Evolutionary conservation across 1,284 basidiomycete species (phyloP), one percentile per base, ranked within the genome.

Genomic region (Leccinum fuscescens): DNA sequence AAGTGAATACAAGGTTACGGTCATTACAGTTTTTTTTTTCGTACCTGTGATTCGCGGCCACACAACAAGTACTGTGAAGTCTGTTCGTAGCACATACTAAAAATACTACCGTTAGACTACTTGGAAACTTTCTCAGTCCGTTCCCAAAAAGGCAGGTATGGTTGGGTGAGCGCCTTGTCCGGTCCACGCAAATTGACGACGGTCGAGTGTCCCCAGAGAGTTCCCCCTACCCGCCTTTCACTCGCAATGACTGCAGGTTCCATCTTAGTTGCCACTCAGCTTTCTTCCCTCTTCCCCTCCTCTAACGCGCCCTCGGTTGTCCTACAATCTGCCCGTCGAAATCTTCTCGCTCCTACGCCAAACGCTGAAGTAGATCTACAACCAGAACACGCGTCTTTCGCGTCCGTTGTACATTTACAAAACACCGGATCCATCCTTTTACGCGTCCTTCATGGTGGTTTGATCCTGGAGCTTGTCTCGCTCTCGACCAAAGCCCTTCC

Each of bases 381-480:
- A 56, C 76, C 80, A 15, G 91, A 93, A 72, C 93, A 94, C 76
- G 92, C 93, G 39, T 81, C 82, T 12, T 85, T 82, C 69, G 82
- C 88, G 24, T 80, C 83, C 15, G 65, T 84, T 58, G 78, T 89
- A 58, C 80, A 87, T 66, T 81, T 86, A 7, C 76, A 80, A 6
- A 69, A 76, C 31, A 86, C 88, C 6, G 89, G 90, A 11, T 82
- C 86, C 52, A 80, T 94, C 59, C 80, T 94, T 53, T 77, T 90
- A 54, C 88, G 93, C 65, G 81, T 92, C 50, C 79, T 94, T 55
- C 86, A 92, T 67, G 86, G 84, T 57, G 90, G 89, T 17, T 76
- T 88, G 62, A 86, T 90, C 52, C 76, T 94, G 39, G 92, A 96
- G 69, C 84, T 96, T 39, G 72, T 88, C 33, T 88, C 90, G 2